Base-by-base conservation (phyloP, 2,329 filamentous ascomycete genomes). In the Sclerotinia nivalis region DNA sequence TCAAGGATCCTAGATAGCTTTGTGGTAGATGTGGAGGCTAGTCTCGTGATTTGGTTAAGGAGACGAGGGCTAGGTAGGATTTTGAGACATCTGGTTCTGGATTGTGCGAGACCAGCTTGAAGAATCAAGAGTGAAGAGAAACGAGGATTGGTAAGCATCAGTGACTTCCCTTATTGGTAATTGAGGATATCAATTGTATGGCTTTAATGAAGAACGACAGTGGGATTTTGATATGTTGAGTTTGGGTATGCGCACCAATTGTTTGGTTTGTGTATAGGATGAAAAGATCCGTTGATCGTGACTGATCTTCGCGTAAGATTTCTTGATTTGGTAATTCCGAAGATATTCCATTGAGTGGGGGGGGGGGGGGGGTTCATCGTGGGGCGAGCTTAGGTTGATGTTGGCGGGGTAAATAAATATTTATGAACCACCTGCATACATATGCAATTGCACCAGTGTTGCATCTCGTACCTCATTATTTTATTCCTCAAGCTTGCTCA, bases 341-440 rank as follows among this genome's bases (percentile, higher is more conserved):
- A 2, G 28, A n/a, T 15, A 18, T 62, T n/a, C 20, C 45, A 25
- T n/a, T 13, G 3, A 1, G 40, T 28, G 40, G 40, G 43, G 59
- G 8, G 5, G 31, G 40, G 20, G 40, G 40, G 43, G 59, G 12
- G 25, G 25, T 9, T 56, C 28, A 34, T 56, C 18, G 54, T 9
- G 54, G 54, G 52, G 52, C 34, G 52, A 31, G 28, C 13, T 20
- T 22, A 6, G 28, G 25, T 18, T 25, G 25, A 60, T n/a, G 5
- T 49, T 62, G 43, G 59, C 59, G 43, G 59, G 59, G 59, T 62
- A 50, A 34, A 40, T 37, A 15, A 37, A 37, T 49, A 49, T 37
- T n/a, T 25, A 62, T 62, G 22, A 62, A 49, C 59, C 55, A 34
- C 20, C 59, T 34, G 43, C 59, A 40, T 40, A 40, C 37, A 40